Evolutionary conservation across 129 eudicot species (phyloP).

Genomic region (Solidago caesia): DNA sequence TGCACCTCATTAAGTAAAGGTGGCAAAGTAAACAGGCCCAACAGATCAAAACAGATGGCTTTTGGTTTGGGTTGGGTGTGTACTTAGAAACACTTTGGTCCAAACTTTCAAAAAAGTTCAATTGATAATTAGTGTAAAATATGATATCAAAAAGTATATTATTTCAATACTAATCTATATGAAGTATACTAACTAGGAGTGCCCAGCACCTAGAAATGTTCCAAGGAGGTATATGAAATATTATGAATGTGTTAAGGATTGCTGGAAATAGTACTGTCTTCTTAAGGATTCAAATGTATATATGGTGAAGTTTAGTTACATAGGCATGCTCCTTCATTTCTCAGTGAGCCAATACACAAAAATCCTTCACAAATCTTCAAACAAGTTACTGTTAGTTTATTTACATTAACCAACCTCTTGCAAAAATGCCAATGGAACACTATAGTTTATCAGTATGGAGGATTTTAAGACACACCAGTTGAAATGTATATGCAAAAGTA

Average conservation of each 20-base stretch:
- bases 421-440: neutral
- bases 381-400: neutral
- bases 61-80: neutral
- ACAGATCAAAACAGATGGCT: neutral
- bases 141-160: no score
- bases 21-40: neutral
- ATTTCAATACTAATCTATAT: no score
- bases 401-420: neutral
- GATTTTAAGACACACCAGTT: neutral
- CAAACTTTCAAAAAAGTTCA: no score
- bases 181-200: no score
- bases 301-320: neutral
- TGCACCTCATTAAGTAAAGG: neutral
- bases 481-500: neutral
- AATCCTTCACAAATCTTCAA: neutral
- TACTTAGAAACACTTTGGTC: neutral
- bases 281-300: neutral
- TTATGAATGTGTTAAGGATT: no score
- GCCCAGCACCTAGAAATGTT: neutral
- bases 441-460: neutral
- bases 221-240: neutral
- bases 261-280: neutral
- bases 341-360: neutral
- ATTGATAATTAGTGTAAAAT: no score
- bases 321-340: neutral